phyloP scores from a whole-genome alignment of 1,139 yeast genomes.

The Yamadazyma sp. region DNA sequence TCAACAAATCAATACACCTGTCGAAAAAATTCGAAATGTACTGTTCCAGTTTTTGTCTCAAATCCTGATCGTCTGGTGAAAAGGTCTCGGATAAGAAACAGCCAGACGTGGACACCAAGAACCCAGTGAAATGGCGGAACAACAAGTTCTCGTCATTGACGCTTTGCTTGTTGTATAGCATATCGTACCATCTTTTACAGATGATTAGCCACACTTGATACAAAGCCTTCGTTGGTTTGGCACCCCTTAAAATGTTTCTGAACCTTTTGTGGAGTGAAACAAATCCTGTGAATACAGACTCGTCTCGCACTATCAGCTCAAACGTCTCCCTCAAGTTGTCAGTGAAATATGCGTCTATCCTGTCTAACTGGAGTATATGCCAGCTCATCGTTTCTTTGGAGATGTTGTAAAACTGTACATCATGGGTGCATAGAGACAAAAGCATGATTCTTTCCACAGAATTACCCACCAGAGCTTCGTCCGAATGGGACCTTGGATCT shows the following conservation, averaged over 20 bases:
- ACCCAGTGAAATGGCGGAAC: conserved; percentile 62
- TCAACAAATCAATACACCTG: conserved; percentile 48
- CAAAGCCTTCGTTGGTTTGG: conserved; percentile 59
- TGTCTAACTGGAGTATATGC: conserved; percentile 38
- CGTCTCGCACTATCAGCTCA: conserved; percentile 52
- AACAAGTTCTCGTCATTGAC: conserved; percentile 38
- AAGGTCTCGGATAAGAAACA: conserved; percentile 42
- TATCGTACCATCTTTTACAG: conserved; percentile 53
- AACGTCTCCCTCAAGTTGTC: conserved; percentile 47
- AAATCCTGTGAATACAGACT: conserved; percentile 66
- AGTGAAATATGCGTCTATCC: conserved; percentile 9
- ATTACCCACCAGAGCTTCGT: conserved; percentile 14
- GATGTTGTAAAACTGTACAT: conserved; percentile 54
- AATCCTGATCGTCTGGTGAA: conserved; percentile 22
- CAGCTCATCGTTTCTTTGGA: conserved; percentile 51
- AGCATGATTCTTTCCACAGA: conserved; percentile 46
- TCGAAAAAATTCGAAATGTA: conserved; percentile 49
- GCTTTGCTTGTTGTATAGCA: conserved; percentile 25
- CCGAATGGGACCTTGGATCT: conserved; percentile 15
- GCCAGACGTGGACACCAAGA: conserved; percentile 60
- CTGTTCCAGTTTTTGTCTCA: conserved; percentile 25
- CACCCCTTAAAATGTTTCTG: conserved; percentile 54
- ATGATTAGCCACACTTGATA: conserved; percentile 63
- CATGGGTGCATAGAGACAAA: conserved; percentile 56
- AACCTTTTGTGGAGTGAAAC: conserved; percentile 75